phyloP scores from a whole-genome alignment of 441 rosid genomes.

The Daphne laureola region DNA sequence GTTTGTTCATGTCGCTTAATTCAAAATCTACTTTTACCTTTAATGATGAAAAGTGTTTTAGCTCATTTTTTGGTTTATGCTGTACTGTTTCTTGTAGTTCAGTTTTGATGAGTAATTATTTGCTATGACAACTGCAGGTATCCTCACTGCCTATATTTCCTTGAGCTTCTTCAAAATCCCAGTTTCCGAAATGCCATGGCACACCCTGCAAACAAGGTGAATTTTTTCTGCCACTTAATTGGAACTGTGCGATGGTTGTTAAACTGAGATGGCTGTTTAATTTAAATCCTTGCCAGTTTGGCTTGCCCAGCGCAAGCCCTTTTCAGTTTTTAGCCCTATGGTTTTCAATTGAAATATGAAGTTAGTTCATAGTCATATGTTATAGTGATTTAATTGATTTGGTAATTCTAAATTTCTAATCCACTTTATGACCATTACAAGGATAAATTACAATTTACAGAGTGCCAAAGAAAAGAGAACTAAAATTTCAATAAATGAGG shows the following conservation, averaged over 20 bases:
- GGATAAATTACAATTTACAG: too few relatives aligned
- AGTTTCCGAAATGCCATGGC: conserved; percentile 94
- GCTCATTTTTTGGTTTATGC: not conserved
- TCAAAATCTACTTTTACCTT: not conserved
- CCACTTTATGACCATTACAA: too few relatives aligned
- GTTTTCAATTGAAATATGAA: not conserved
- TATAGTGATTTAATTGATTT: too few relatives aligned
- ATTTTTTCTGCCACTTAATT: not conserved
- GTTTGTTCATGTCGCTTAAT: not conserved
- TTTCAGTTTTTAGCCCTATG: not conserved
- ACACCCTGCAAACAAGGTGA: conserved; percentile 93
- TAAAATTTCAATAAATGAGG: too few relatives aligned
- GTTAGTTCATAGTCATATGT: too few relatives aligned
- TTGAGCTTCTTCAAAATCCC: conserved; percentile 90
- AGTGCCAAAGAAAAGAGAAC: too few relatives aligned
- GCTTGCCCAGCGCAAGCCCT: too few relatives aligned
- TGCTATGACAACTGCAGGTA: conserved; percentile 51
- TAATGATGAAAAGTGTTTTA: not conserved
- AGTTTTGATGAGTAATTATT: conserved; percentile 10
- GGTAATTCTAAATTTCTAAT: too few relatives aligned
- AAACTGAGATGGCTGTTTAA: too few relatives aligned
- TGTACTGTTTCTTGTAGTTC: not conserved
- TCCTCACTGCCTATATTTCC: conserved; percentile 88
- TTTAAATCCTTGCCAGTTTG: too few relatives aligned
- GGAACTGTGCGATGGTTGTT: too few relatives aligned